Evolutionary conservation across 208 protist species (phyloP), one percentile per base, ranked within the genome.

Genomic region (Wallacemonas sp.): DNA sequence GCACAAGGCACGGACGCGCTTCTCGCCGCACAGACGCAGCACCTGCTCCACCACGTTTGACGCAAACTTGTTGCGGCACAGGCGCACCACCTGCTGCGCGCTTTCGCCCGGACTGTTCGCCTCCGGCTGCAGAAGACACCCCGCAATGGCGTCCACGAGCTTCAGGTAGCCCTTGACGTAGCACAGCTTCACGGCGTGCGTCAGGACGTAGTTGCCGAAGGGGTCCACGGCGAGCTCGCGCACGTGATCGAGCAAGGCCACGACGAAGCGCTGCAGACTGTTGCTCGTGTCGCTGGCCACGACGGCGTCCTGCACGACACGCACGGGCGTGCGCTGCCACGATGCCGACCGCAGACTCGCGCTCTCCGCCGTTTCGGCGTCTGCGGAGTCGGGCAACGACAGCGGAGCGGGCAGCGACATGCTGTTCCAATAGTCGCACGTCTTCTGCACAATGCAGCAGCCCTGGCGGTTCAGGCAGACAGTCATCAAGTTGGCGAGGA

Each of bases 11-110:
- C 77, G 57, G 22, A 88, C 84, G 4, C 59, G 61, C 46, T 61
- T 45, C 45, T 83, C 77, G 20, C 75, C 81, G 66, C 79, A 84
- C 42, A 65, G 61, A n/a, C 83, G 78, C 39, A 99, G 45, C 64
- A 97, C 94, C 70, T 97, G 98, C 70, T 99, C 98, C 10, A 99
- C 82, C 1, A 99, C 98, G 62, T 99, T 98, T 0, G 97, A 99
- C 23, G 86, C 92, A 67, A 98, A 99, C 67, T 99, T 99, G 70
- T 98, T 96, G 18, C 62, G 93, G 36, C 93, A 96, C 23, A 99
- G 74, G 29, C 49, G 46, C 32, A 84, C 61, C 44, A 84, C 33
- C 63, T 70, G 69, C 33, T 52, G 36, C 29, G 71, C n/a, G 48
- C 48, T 25, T 7, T 7, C 11, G 38, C 70, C 68, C 68, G 66